phyloP scores from a whole-genome alignment of 2,329 filamentous ascomycete genomes.

The Arachnomyces sp. region DNA sequence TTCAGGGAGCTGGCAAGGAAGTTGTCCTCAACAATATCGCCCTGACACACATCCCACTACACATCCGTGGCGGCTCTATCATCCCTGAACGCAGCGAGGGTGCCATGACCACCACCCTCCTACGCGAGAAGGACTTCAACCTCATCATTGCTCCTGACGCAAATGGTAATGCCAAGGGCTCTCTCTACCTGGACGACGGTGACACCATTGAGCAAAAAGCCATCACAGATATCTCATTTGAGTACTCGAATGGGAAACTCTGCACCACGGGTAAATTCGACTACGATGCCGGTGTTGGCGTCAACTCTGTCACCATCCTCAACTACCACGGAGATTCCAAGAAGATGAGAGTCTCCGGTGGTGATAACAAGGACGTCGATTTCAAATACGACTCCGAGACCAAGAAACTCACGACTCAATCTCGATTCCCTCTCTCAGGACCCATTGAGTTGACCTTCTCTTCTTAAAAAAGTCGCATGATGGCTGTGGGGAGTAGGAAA shows the following conservation, averaged over 20 bases:
- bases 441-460: constrained; percentile 4
- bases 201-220: constrained; percentile 54
- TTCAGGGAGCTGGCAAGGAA: constrained; percentile 40
- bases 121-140: constrained; percentile 59
- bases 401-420: constrained; percentile 3
- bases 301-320: constrained; percentile 44
- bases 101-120: constrained; percentile 54
- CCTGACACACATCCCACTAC: constrained; percentile 52
- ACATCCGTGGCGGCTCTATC: constrained; percentile 55
- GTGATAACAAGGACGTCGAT: neutral
- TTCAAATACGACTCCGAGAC: constrained; percentile 6
- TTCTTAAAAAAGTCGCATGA: no score
- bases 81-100: constrained; percentile 48
- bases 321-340: constrained; percentile 35
- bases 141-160: constrained; percentile 60
- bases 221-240: constrained; percentile 50
- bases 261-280: constrained; percentile 11
- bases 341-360: neutral
- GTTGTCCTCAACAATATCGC: constrained; percentile 40
- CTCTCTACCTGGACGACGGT: constrained; percentile 72
- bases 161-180: constrained; percentile 57
- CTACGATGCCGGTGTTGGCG: constrained; percentile 16
- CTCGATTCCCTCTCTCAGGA: constrained; percentile 6
- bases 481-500: no score
- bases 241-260: constrained; percentile 42